phyloP scores from a whole-genome alignment of 2,329 filamentous ascomycete genomes.

The Trichoderma polysporum region DNA sequence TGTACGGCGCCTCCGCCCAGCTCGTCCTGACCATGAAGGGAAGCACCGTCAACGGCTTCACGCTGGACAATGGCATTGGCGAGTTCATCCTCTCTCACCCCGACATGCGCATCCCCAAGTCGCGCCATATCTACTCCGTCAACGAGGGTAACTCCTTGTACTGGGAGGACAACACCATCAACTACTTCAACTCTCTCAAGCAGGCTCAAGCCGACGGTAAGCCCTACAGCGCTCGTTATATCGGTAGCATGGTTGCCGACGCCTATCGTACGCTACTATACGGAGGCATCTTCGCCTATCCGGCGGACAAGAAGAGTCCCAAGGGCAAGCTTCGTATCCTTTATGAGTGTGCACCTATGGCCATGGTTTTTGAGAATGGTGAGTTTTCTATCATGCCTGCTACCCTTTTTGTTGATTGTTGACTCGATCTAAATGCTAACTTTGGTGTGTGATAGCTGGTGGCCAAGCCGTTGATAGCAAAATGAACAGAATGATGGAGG shows the following conservation, averaged over 20 bases:
- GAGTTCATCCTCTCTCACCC: constrained; percentile 99
- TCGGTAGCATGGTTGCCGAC: constrained; percentile 97
- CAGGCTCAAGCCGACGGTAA: constrained; percentile 71
- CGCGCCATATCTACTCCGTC: constrained; percentile 88
- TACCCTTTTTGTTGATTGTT: not conserved
- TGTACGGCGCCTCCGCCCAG: constrained; percentile 97
- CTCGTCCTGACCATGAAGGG: constrained; percentile 96
- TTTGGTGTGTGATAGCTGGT: constrained; percentile 59
- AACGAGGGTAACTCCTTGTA: constrained; percentile 98
- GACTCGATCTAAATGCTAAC: constrained; percentile 29
- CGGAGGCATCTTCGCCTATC: constrained; percentile 96
- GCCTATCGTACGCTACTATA: constrained; percentile 95
- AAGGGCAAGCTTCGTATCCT: constrained; percentile 97
- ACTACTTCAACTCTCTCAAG: constrained; percentile 90
- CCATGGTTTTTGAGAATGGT: constrained; percentile 98
- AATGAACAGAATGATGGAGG: constrained; percentile 86
- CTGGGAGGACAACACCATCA: constrained; percentile 85
- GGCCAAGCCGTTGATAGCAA: constrained; percentile 89
- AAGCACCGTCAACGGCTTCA: constrained; percentile 93
- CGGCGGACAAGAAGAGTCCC: constrained; percentile 94
- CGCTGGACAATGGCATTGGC: constrained; percentile 90
- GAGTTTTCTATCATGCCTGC: constrained; percentile 37
- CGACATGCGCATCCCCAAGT: constrained; percentile 81
- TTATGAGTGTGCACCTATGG: constrained; percentile 99
- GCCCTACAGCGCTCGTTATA: constrained; percentile 93